These are phyloP conservation scores for Hordeum marinum DNA, from an alignment of 176 grass and related monocot genomes.

Conservation along the genomic window DNA sequence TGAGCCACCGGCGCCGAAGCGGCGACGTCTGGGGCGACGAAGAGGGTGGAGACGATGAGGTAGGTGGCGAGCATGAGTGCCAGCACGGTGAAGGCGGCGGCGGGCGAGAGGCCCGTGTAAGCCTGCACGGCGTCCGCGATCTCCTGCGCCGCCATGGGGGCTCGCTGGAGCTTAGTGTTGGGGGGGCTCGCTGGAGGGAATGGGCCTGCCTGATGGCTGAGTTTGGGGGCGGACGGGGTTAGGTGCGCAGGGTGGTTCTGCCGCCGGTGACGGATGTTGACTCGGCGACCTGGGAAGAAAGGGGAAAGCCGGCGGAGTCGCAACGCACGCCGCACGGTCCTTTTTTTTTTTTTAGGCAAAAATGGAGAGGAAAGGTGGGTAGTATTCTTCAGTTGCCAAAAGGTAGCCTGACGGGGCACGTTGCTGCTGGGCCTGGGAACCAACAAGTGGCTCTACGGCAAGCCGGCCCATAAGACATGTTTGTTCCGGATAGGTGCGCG, in stretches of 20 bases:
- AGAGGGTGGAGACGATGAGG: constrained; percentile 66
- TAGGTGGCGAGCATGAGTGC: constrained; percentile 77
- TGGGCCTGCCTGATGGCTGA: neutral
- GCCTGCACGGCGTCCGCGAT: constrained; percentile 50
- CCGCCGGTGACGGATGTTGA: neutral
- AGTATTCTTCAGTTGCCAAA: too few relatives aligned
- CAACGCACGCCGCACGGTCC: neutral
- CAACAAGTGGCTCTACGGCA: too few relatives aligned
- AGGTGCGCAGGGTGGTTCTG: neutral
- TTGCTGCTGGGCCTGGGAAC: too few relatives aligned
- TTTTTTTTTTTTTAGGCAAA: neutral
- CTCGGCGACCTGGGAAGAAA: neutral
- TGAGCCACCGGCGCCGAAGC: neutral
- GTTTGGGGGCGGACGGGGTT: neutral
- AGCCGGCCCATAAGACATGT: too few relatives aligned
- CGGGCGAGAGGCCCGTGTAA: constrained; percentile 82
- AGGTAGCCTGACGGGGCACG: too few relatives aligned
- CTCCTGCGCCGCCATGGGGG: constrained; percentile 23
- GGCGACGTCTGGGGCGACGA: constrained; percentile 47
- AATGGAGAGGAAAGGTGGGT: too few relatives aligned
- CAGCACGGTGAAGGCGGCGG: constrained; percentile 72
- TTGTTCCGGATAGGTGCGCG: too few relatives aligned
- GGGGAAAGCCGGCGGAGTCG: neutral
- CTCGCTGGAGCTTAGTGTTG: neutral
- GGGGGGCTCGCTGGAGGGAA: neutral